Base-by-base conservation (phyloP, 108 stramenopile genomes). In the Epithemia pelagica region DNA sequence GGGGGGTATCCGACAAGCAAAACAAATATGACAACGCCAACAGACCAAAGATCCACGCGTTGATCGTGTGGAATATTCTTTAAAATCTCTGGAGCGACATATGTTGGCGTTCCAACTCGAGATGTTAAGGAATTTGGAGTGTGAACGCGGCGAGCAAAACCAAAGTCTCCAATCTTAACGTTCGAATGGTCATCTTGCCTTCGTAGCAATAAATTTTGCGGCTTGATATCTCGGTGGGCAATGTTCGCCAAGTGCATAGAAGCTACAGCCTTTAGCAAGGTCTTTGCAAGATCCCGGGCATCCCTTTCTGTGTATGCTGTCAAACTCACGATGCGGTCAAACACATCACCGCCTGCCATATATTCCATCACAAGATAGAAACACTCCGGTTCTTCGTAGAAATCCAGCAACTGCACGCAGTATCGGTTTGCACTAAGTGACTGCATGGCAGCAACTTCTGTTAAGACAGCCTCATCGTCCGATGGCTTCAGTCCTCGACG, bases 131-230 rank as follows among this genome's bases (percentile, higher is more conserved):
- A 84, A 65, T 87, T 74, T 5, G 92, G 90, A 51, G 81, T 84
- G 59, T 90, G 82, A 15, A 91, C 78, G 53, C 74, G 74, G 59
- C 87, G 83, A 21, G 97, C 95, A 77, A 94, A 94, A 3, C 96
- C 96, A 84, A 99, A 99, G 71, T 99, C 97, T 52, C 86, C 88
- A 30, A 99, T 30, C 69, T 83, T 97, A 70, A 97, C 92, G n/a
- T 72, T 68, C 22, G 83, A 77, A 64, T 97, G 83, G 58, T 92
- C 84, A 26, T 87, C 53, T 46, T 68, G 61, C 24, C 66, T 65
- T 62, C 81, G 71, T 10, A 96, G 77, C 32, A 98, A 68, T 1
- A 98, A 67, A 74, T 96, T 98, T 79, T 98, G 95, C 19, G 97
- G 97, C 69, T 96, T 96, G 54, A 96, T 74, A 61, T 97, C 95